A percentile compares a stretch with the other conserved stretches of the same genome.
These are phyloP conservation scores for Thinopyrum elongatum DNA, from an alignment of 176 grass and related monocot genomes.

Conservation along the genomic window DNA sequence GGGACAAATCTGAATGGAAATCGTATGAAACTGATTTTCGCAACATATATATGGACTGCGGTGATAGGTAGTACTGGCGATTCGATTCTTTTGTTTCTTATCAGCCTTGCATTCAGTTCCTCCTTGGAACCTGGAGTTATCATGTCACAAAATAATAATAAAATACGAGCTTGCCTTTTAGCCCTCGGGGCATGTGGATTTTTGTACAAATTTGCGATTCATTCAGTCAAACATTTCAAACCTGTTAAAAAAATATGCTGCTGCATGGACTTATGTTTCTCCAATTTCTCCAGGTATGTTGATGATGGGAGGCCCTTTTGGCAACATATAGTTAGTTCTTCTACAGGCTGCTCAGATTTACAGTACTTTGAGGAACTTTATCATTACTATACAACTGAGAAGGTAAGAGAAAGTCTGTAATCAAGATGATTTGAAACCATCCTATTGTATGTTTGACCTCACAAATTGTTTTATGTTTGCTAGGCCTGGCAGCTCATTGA, in stretches of 20 bases:
- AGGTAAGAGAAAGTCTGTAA: constrained; percentile 45
- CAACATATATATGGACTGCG: not conserved
- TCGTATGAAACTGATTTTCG: not conserved
- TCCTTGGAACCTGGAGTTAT: constrained; percentile 4
- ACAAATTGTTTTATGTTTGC: constrained; percentile 33
- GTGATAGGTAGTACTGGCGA: not conserved
- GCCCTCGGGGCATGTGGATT: not conserved
- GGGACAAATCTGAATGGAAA: not conserved
- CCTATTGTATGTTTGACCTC: constrained; percentile 13
- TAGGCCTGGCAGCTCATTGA: constrained; percentile 93
- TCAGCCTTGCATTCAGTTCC: constrained; percentile 1
- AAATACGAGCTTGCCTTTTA: not conserved
- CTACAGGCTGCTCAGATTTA: constrained; percentile 83
- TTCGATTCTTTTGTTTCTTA: constrained; percentile 8
- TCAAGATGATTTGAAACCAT: not conserved
- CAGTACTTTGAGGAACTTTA: constrained; percentile 98
- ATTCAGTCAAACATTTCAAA: not conserved
- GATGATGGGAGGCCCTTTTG: constrained; percentile 94
- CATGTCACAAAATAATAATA: constrained; percentile 1
- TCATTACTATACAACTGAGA: constrained; percentile 85
- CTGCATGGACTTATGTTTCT: constrained; percentile 5
- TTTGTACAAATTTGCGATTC: not conserved
- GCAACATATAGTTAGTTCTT: constrained; percentile 87
- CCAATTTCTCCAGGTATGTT: constrained; percentile 67
- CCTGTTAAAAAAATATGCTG: not conserved